Percentiles rank a stretch among this genome's conserved stretches.
These are phyloP conservation scores for Rubus parviflorus DNA, from an alignment of 306 rosid species.

Conservation along the genomic window DNA sequence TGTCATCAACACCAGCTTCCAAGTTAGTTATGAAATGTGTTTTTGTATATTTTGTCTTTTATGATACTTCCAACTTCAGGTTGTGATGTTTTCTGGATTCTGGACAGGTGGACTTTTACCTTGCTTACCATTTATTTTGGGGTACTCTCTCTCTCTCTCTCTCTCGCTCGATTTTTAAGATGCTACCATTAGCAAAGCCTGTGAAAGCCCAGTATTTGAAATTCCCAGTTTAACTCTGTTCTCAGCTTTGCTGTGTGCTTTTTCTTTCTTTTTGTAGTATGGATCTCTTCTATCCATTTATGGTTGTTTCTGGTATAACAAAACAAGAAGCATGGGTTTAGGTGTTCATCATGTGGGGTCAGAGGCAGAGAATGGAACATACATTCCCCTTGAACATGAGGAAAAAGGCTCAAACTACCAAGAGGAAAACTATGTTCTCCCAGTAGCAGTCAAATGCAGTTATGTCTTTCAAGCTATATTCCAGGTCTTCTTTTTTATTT, in stretches of 20 bases:
- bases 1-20: not conserved
- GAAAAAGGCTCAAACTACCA: slow-evolving; percentile 30
- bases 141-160: slow-evolving; percentile 37
- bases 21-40: not conserved
- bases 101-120: slow-evolving; percentile 80
- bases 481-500: slow-evolving; percentile 43
- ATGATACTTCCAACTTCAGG: slow-evolving; percentile 1
- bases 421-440: slow-evolving; percentile 17
- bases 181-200: not conserved
- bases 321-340: slow-evolving; percentile 20
- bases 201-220: not conserved
- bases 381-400: slow-evolving; percentile 44
- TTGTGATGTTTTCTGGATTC: slow-evolving; percentile 31
- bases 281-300: slow-evolving; percentile 58
- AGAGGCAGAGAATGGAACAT: slow-evolving; percentile 56
- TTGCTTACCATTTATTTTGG: slow-evolving; percentile 67
- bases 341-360: slow-evolving; percentile 31
- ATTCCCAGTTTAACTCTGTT: not conserved
- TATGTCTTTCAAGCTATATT: slow-evolving; percentile 43
- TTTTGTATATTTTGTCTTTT: not conserved
- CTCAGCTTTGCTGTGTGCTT: not conserved
- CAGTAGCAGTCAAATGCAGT: slow-evolving; percentile 35
- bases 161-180: not conserved
- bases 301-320: slow-evolving; percentile 55
- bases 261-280: slow-evolving; percentile 45